Evolutionary conservation across 2,329 filamentous ascomycete species (phyloP).

Genomic region (Drechslera avenae): DNA sequence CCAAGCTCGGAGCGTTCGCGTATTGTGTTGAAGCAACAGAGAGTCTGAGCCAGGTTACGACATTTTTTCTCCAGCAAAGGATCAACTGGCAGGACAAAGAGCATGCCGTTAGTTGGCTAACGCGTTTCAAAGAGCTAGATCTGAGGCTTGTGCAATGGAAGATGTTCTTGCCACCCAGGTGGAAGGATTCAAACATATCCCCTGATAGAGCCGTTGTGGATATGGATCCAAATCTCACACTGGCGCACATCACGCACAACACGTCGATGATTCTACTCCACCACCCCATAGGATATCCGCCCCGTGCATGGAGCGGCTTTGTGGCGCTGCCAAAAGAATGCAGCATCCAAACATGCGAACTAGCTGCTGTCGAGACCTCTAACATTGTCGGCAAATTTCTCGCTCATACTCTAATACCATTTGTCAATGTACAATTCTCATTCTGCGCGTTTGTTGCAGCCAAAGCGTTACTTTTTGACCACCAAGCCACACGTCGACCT

Average conservation of each 20-base stretch:
- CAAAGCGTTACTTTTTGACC: slow-evolving; percentile 39
- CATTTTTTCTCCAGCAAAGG: slow-evolving; percentile 42
- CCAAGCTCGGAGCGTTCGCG: slow-evolving; percentile 43
- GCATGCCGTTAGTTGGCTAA: slow-evolving; percentile 43
- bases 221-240: slow-evolving; percentile 44
- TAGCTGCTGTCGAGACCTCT: slow-evolving; percentile 40
- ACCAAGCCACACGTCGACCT: slow-evolving; percentile 23
- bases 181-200: slow-evolving; percentile 44
- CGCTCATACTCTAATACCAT: slow-evolving; percentile 33
- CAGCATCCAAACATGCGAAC: slow-evolving; percentile 42
- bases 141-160: slow-evolving; percentile 44
- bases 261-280: slow-evolving; percentile 46
- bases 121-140: slow-evolving; percentile 43
- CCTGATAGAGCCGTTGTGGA: slow-evolving; percentile 33
- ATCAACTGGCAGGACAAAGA: slow-evolving; percentile 46
- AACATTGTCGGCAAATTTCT: slow-evolving; percentile 44
- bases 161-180: slow-evolving; percentile 40
- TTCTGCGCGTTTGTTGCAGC: slow-evolving; percentile 43
- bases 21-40: slow-evolving; percentile 44
- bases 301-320: slow-evolving; percentile 38
- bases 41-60: slow-evolving; percentile 42
- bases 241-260: slow-evolving; percentile 44
- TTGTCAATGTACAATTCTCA: slow-evolving; percentile 44
- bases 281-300: slow-evolving; percentile 39
- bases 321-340: slow-evolving; percentile 42